Evolutionary conservation across 176 grass and related monocot genomes (phyloP).

Genomic region (Oryza nivara): DNA sequence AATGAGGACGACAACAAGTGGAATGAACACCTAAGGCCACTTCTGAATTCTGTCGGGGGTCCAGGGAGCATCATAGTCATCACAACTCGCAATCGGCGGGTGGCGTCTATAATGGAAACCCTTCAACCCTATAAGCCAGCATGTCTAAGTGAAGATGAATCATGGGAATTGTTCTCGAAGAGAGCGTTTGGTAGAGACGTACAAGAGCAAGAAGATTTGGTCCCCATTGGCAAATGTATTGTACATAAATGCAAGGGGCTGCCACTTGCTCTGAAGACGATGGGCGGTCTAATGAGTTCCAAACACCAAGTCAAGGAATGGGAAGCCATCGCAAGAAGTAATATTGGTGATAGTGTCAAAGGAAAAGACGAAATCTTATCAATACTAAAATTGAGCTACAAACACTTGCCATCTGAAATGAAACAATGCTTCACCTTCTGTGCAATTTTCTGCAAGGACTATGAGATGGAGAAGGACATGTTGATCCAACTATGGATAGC

Average conservation of each 20-base stretch:
- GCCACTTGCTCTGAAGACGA: background rate
- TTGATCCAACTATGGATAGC: constrained; percentile 41
- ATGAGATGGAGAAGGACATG: background rate
- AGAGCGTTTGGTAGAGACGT: constrained; percentile 22
- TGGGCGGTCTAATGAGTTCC: constrained; percentile 24
- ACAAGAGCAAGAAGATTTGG: background rate
- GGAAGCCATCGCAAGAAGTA: background rate
- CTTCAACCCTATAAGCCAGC: background rate
- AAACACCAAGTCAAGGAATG: background rate
- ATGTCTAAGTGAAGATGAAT: constrained; percentile 2
- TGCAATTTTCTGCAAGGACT: constrained; percentile 8
- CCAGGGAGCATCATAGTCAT: constrained; percentile 38
- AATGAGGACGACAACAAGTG: constrained; percentile 15
- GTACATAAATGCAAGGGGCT: background rate
- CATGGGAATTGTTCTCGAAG: constrained; percentile 35
- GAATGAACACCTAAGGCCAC: constrained; percentile 8
- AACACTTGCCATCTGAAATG: background rate
- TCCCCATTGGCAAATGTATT: constrained; percentile 5
- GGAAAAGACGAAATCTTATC: background rate
- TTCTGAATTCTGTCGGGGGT: constrained; percentile 9
- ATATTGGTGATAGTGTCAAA: background rate
- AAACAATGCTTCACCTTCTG: constrained; percentile 34
- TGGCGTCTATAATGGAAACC: constrained; percentile 30
- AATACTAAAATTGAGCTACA: background rate
- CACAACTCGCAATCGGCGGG: constrained; percentile 27